A percentile compares a stretch with the other conserved stretches of the same genome.
Conservation (phyloP, 2,329 filamentous ascomycete genomes). For the Aspergillus fischeri region DNA sequence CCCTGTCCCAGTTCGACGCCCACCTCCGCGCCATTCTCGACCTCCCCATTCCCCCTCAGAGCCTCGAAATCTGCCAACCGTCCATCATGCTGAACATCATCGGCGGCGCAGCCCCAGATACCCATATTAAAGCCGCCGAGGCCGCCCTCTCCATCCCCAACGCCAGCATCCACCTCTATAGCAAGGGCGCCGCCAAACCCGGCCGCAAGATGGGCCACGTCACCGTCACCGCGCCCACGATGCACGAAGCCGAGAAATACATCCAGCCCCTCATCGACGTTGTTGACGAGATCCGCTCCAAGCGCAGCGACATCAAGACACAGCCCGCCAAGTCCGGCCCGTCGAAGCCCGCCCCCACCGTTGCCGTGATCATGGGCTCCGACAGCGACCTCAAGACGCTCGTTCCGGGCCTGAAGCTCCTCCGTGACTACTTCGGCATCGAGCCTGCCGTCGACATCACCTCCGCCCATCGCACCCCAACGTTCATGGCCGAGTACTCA, state of each 20-base stretch:
- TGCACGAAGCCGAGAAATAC: constrained; percentile 63
- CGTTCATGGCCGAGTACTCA: constrained; percentile 65
- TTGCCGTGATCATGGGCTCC: constrained; percentile 49
- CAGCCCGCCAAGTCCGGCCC: constrained; percentile 27
- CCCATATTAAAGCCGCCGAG: constrained; percentile 58
- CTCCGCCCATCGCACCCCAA: constrained; percentile 63
- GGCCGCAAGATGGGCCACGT: constrained; percentile 95
- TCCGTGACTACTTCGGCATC: constrained; percentile 41
- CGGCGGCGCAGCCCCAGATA: constrained; percentile 54
- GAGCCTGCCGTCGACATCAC: constrained; percentile 45
- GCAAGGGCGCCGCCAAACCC: constrained; percentile 77
- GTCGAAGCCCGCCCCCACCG: constrained; percentile 32
- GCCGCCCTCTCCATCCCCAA: constrained; percentile 56
- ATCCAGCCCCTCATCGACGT: constrained; percentile 72
- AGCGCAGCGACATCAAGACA: constrained; percentile 41
- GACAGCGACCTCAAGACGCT: constrained; percentile 45
- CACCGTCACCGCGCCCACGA: constrained; percentile 68
- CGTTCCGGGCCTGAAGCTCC: constrained; percentile 42
- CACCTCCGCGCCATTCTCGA: constrained; percentile 81
- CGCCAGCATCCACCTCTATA: constrained; percentile 78
- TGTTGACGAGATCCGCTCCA: constrained; percentile 68
- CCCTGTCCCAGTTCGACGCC: constrained; percentile 85
- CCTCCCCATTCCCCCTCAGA: constrained; percentile 55
- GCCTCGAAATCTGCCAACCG: constrained; percentile 43
- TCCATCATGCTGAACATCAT: constrained; percentile 56